Evolutionary conservation across 2,329 filamentous ascomycete species (phyloP), one percentile per base, ranked within the genome.

Genomic region (Fusarium drepaniforme): DNA sequence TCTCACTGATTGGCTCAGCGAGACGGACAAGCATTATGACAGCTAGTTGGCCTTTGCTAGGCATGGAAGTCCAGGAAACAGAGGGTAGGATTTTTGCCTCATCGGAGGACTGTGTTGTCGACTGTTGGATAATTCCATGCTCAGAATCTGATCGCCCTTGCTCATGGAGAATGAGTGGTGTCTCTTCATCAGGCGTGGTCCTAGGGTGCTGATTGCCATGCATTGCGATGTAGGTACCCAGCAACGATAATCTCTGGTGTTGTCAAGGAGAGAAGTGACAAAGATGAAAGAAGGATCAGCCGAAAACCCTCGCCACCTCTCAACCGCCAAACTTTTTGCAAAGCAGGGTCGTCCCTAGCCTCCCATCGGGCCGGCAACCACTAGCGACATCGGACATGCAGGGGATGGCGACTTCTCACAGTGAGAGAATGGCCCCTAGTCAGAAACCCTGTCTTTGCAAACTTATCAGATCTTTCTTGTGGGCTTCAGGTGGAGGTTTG

Each of bases 1-100:
- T 68, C n/a, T 79, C 77, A 35, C 74, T 75, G 65, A 80, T 57
- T 9, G 78, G 78, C 35, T 80, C 79, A 8, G 78, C 79, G n/a
- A 80, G 72, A 4, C 79, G 76, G 6, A 75, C 73, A 13, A 79
- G 68, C 51, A 80, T 77, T 6, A 80, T 71, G 40, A 79, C 75
- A 51, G 74, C 77, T 25, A 80, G 59, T n/a, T 79, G 77, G 16
- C 70, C 71, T 38, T 80, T 80, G 13, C 64, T 67, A 3, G 75
- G 79, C 38, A 80, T 70, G 15, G 77, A 76, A 9, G 25, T 13
- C 53, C 33, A 57, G 33, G 53, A 57, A 35, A 18, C 53, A 9
- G 30, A 15, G 9, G 18, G 5, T 35, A 4, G 13, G 12, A 16
- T 7, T 57, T 33, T 37, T 8, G 8, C 11, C n/a, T 25, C 53